These are phyloP conservation scores for Murraya koenigii DNA, from an alignment of 345 rosid genomes.

Conservation along the genomic window DNA sequence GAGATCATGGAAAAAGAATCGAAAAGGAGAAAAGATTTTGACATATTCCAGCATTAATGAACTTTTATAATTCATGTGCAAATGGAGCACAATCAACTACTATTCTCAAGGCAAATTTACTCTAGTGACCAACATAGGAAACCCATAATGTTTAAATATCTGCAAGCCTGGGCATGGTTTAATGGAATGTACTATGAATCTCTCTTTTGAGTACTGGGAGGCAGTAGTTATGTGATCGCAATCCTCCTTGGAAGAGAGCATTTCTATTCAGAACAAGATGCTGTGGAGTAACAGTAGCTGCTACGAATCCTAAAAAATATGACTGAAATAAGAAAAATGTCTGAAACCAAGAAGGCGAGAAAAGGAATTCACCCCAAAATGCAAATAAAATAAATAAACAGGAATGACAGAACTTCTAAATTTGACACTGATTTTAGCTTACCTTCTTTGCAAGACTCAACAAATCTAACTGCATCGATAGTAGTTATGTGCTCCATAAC, in stretches of 20 bases:
- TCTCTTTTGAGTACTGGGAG: conserved; percentile 96
- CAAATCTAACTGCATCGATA: conserved; percentile 76
- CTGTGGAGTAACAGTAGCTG: conserved; percentile 95
- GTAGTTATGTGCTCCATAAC: conserved; percentile 97
- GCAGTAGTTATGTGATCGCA: conserved; percentile 91
- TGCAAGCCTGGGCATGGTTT: background rate
- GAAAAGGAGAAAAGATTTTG: background rate
- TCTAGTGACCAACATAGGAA: background rate
- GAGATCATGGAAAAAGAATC: conserved; percentile 5
- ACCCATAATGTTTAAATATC: background rate
- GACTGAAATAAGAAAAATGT: conserved; percentile 5
- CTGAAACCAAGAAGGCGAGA: background rate
- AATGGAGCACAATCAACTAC: conserved; percentile 27
- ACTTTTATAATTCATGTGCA: background rate
- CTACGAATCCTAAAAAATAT: conserved; percentile 49
- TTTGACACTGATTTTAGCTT: conserved; percentile 7
- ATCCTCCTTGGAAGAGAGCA: conserved; percentile 90
- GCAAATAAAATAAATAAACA: conserved; percentile 6
- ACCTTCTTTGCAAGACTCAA: conserved; percentile 86
- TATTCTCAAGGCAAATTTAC: conserved; percentile 25
- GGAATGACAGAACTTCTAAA: background rate
- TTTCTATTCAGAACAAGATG: conserved; percentile 93
- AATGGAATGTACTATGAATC: conserved; percentile 58
- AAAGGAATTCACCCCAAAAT: background rate
- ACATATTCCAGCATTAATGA: background rate